phyloP scores from a whole-genome alignment of 2,329 filamentous ascomycete species.

The Fusarium sulawesiense region DNA sequence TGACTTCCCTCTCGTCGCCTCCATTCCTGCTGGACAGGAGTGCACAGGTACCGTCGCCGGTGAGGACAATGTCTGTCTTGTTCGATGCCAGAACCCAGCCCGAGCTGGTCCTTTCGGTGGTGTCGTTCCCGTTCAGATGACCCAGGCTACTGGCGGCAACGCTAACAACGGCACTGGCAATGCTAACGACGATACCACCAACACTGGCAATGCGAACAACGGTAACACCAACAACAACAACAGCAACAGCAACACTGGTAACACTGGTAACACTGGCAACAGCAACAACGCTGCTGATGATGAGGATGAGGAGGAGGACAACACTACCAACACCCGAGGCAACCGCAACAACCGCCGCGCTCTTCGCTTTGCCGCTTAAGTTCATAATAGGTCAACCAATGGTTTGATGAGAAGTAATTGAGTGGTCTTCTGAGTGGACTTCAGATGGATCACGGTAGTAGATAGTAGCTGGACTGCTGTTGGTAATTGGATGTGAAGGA shows the following conservation, averaged over 20 bases:
- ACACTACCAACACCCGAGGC: not conserved
- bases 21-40: slow-evolving; percentile 4
- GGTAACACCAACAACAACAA: not conserved
- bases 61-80: slow-evolving; percentile 17
- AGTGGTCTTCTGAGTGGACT: accelerated
- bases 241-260: not conserved
- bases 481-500: not conserved
- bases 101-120: slow-evolving; percentile 9
- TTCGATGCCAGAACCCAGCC: slow-evolving; percentile 15
- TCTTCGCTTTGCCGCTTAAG: not conserved
- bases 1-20: slow-evolving; percentile 9
- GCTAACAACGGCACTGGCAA: not conserved
- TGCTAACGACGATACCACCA: not conserved
- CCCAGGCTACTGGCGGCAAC: not conserved
- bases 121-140: slow-evolving; percentile 10
- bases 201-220: not conserved
- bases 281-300: not conserved
- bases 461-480: not conserved
- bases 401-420: not conserved
- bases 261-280: not conserved
- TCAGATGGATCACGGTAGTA: not conserved
- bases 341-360: slow-evolving; percentile 12
- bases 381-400: not conserved
- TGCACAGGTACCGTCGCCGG: slow-evolving; percentile 17
- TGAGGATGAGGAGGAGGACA: not conserved